Evolutionary conservation across 176 grass and related monocot genomes (phyloP), one percentile per base, ranked within the genome.

Genomic region (Phyllostachys edulis): DNA sequence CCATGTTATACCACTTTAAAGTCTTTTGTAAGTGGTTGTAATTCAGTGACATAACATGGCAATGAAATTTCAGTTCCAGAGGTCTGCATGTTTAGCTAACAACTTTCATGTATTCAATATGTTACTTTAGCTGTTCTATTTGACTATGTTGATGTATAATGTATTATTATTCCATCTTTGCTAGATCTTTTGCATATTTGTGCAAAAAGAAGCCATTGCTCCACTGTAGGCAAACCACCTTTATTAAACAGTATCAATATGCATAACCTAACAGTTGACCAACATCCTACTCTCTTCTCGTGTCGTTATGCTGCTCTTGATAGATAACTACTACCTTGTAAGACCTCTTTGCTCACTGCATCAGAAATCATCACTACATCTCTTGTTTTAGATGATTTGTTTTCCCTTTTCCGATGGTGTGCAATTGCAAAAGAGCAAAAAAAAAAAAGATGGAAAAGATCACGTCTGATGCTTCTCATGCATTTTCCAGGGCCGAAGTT

Each of bases 401-500:
- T 60, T 21, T 61, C 64, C 37, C 18, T 87, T 81, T 70, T 61
- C 42, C 37, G 46, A 64, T 76, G 71, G 46, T 56, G n/a, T 84
- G 62, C 80, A 75, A 80, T 15, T 78, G 73, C 12, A 71, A 29
- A 64, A 83, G 12, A 65, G 75, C 29, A 84, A 52, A 64, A 75
- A 26, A 10, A 62, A 83, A 23, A 3, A 61, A 16, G 49, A 83
- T 46, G 21, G 60, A 83, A 86, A 77, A 84, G 32, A 75, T 84
- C 14, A 5, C 44, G 54, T 73, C 85, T 92, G 71, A 90, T 90
- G 36, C 47, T 84, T 92, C 57, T 92, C 80, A 87, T 90, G 87
- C 82, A 69, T 86, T 92, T 92, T 90, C 86, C 84, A 92, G 87
- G 91, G 87, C 84, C 76, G 62, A 92, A 79, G 84, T 87, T 92